Evolutionary conservation across 2,329 filamentous ascomycete genomes (phyloP).

Genomic region (Pseudocercospora eumusae): DNA sequence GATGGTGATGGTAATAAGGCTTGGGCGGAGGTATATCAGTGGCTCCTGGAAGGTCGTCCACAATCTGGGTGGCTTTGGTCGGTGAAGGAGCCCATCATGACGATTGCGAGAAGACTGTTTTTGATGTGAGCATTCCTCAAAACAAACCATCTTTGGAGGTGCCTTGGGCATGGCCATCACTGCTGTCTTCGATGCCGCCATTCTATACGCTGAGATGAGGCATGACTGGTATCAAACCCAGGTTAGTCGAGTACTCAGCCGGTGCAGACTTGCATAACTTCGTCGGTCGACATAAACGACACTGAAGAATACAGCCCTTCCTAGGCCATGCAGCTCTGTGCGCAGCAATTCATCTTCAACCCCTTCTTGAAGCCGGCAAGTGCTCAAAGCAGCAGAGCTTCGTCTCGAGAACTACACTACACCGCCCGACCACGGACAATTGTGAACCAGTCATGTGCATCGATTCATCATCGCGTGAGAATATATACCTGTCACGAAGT

Average conservation of each 20-base stretch:
- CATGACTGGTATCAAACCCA: not conserved
- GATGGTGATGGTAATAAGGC: slow-evolving; percentile 14
- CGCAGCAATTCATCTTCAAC: not conserved
- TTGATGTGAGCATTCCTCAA: slow-evolving; percentile 12
- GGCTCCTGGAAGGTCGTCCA: slow-evolving; percentile 15
- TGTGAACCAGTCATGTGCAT: not conserved
- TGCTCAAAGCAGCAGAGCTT: not conserved
- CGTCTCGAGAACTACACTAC: too few species aligned
- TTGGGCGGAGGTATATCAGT: slow-evolving; percentile 21
- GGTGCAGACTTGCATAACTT: too few species aligned
- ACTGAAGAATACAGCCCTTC: not conserved
- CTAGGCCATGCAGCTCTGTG: not conserved
- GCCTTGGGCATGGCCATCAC: too few species aligned
- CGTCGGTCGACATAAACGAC: not conserved
- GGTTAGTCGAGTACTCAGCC: too few species aligned
- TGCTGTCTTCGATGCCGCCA: too few species aligned
- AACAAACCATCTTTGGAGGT: too few species aligned
- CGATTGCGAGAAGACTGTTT: slow-evolving; percentile 13
- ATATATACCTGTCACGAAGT: not conserved
- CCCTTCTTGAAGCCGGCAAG: not conserved
- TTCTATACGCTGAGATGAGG: too few species aligned
- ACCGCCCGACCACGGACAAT: not conserved
- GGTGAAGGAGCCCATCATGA: slow-evolving; percentile 18
- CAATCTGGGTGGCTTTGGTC: slow-evolving; percentile 13
- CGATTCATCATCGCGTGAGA: not conserved